Evolutionary conservation across 305 asterid genomes (phyloP).

Genomic region (Fraxinus dipetala): DNA sequence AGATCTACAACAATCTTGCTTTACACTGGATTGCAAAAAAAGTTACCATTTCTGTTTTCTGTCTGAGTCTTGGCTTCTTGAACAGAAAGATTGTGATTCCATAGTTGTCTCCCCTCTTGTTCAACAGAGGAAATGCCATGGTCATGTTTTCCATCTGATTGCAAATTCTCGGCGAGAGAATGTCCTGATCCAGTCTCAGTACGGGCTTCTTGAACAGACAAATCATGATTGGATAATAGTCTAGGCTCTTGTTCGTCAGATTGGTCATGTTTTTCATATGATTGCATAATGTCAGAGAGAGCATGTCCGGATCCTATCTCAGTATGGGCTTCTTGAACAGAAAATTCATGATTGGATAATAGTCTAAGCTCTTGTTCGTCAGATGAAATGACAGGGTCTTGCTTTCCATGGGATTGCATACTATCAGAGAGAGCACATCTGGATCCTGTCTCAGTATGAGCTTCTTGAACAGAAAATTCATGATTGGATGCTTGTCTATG

Average conservation of each 20-base stretch:
- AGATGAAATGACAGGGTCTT: not conserved
- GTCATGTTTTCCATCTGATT: constrained; percentile 4
- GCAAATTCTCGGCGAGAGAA: not conserved
- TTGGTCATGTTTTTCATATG: constrained; percentile 2
- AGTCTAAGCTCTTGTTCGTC: constrained; percentile 9
- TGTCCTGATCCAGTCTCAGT: not conserved
- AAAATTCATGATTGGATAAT: not conserved
- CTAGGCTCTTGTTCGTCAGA: constrained; percentile 9
- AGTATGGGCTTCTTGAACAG: constrained; percentile 12
- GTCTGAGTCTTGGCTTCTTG: constrained; percentile 23
- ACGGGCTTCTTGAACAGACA: constrained; percentile 14
- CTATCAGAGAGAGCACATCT: not conserved
- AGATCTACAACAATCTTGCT: constrained; percentile 12
- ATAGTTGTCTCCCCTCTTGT: not conserved
- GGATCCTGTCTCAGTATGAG: not conserved
- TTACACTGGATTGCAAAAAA: constrained; percentile 18
- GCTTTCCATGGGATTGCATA: constrained; percentile 15
- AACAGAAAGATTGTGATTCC: not conserved
- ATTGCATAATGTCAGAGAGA: not conserved
- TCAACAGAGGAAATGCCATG: constrained; percentile 10
- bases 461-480: constrained; percentile 22
- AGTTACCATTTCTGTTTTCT: constrained; percentile 20
- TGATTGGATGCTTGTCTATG: not conserved
- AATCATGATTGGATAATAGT: not conserved
- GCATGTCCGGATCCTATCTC: not conserved